Evolutionary conservation across 352 stramenopile species (phyloP).

Genomic region (Pythium aristosporum): DNA sequence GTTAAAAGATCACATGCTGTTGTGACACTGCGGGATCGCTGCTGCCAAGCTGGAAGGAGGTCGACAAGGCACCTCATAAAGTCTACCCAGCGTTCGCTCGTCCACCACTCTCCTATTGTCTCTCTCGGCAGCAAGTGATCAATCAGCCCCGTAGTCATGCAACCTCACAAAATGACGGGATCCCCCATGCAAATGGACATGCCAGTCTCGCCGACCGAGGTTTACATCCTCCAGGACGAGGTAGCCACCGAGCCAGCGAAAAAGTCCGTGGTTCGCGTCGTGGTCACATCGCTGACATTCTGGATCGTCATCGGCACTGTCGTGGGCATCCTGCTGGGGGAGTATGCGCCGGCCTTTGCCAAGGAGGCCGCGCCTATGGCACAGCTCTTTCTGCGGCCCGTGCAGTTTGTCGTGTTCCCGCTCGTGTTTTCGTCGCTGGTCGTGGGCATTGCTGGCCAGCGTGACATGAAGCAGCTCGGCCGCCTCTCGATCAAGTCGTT

Average conservation of each 20-base stretch:
- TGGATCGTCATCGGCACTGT: slow-evolving; percentile 53
- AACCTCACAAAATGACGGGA: not conserved
- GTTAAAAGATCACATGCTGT: not conserved
- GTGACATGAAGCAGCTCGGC: slow-evolving; percentile 62
- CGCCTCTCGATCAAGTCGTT: slow-evolving; percentile 51
- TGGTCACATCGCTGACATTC: slow-evolving; percentile 56
- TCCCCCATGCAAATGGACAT: not conserved
- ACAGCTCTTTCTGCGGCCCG: slow-evolving; percentile 55
- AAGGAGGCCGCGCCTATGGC: slow-evolving; percentile 54
- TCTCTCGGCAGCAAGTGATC: not conserved
- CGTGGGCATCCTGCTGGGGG: slow-evolving; percentile 46
- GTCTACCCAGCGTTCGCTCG: too few species aligned
- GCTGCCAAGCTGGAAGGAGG: not conserved
- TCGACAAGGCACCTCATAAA: too few species aligned
- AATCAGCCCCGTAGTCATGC: not conserved
- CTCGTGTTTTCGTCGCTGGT: slow-evolving; percentile 60
- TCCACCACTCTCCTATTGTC: not conserved
- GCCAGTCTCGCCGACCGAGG: slow-evolving; percentile 1
- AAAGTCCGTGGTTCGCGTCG: slow-evolving; percentile 33
- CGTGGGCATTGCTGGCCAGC: slow-evolving; percentile 54
- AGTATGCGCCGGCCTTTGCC: slow-evolving; percentile 47
- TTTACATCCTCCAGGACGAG: slow-evolving; percentile 6
- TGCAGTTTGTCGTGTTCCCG: slow-evolving; percentile 37
- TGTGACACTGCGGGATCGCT: not conserved
- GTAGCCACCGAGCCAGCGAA: slow-evolving; percentile 5